A percentile compares a stretch with the other conserved stretches of the same genome.
Conservation (phyloP, 2,329 filamentous ascomycete species). For the Pestalotiopsis sp. region DNA sequence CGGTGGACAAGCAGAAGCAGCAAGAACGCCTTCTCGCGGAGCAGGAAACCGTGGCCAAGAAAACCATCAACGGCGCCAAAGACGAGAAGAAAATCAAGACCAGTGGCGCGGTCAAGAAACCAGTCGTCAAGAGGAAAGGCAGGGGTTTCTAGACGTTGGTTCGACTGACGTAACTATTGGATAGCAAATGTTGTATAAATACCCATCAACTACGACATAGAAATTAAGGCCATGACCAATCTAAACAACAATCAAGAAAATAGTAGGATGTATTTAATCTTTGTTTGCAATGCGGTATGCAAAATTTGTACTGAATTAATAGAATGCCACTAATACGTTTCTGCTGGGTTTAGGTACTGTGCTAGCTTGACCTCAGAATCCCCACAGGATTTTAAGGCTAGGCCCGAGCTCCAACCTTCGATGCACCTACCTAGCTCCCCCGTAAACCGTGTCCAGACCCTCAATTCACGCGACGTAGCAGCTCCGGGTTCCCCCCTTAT, state of each 20-base stretch:
- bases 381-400: background rate
- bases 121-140: slow-evolving; percentile 56
- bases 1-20: slow-evolving; percentile 74
- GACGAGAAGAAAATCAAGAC: slow-evolving; percentile 52
- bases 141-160: slow-evolving; percentile 46
- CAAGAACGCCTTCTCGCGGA: slow-evolving; percentile 57
- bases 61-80: slow-evolving; percentile 23
- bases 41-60: slow-evolving; percentile 42
- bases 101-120: slow-evolving; percentile 65
- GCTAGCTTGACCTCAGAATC: background rate
- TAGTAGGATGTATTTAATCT: too few species aligned
- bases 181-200: background rate
- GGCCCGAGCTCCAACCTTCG: slow-evolving; percentile 3
- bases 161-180: background rate
- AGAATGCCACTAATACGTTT: background rate
- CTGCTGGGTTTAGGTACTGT: background rate
- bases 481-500: background rate
- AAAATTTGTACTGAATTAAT: too few species aligned
- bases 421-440: background rate
- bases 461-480: slow-evolving; percentile 7
- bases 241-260: too few species aligned
- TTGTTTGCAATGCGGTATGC: too few species aligned
- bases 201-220: background rate
- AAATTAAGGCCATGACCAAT: too few species aligned
- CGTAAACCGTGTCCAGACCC: slow-evolving; percentile 11